A percentile compares a stretch with the other conserved stretches of the same genome.
phyloP scores from a whole-genome alignment of 2,329 filamentous ascomycete genomes.

The Fusarium compactum region DNA sequence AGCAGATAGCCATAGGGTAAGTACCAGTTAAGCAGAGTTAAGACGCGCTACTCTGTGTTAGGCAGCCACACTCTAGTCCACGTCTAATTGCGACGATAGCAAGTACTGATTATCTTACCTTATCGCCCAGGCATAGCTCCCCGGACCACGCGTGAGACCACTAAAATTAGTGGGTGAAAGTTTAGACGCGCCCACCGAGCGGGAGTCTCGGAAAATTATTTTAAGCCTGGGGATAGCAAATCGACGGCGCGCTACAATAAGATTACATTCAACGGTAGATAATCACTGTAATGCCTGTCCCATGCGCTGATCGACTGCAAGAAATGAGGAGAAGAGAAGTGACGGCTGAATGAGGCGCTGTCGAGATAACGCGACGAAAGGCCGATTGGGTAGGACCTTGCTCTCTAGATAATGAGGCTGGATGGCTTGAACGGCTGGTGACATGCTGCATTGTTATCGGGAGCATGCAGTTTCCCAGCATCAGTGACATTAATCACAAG shows the following conservation, averaged over 20 bases:
- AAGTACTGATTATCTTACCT: background rate
- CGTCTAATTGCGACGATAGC: fast-evolving
- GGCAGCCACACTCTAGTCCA: fast-evolving
- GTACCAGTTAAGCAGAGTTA: fast-evolving
- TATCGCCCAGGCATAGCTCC: background rate
- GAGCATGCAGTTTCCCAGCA: background rate
- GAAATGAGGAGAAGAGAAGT: background rate
- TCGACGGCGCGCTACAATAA: too few species aligned
- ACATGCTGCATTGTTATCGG: background rate
- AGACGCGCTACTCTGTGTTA: background rate
- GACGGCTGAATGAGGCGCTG: background rate
- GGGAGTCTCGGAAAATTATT: background rate
- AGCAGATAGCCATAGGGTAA: background rate
- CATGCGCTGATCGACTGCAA: background rate
- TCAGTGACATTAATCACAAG: background rate
- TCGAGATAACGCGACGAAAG: background rate
- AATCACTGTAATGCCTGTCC: background rate
- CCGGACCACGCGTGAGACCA: background rate
- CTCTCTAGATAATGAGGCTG: fast-evolving
- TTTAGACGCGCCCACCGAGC: background rate
- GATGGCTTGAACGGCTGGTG: background rate
- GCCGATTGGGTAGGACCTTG: background rate
- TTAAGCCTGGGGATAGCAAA: background rate
- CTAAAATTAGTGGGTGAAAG: background rate
- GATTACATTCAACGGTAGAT: background rate